These are phyloP conservation scores for Chaetomiaceae sp. DNA, from an alignment of 2,329 filamentous ascomycete genomes.

Conservation along the genomic window DNA sequence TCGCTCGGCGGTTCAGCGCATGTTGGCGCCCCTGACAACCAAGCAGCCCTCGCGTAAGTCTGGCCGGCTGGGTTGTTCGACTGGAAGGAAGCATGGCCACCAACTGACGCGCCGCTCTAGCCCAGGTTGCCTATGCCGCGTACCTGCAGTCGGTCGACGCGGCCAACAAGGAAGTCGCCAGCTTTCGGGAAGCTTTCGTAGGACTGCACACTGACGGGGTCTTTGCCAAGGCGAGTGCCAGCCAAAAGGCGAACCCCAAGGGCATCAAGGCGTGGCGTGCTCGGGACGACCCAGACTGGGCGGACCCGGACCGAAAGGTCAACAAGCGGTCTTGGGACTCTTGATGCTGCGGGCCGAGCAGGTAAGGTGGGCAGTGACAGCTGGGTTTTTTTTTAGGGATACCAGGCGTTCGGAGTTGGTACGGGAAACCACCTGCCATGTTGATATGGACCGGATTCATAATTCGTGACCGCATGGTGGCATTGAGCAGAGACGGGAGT, in stretches of 20 bases:
- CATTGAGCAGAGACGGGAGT: too few relatives aligned
- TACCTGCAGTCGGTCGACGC: slow-evolving; percentile 43
- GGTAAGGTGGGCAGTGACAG: neutral
- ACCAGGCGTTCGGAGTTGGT: slow-evolving; percentile 4
- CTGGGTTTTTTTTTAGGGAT: neutral
- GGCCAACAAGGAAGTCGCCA: slow-evolving; percentile 45
- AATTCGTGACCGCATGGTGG: too few relatives aligned
- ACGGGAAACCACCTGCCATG: neutral
- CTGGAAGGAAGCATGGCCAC: neutral
- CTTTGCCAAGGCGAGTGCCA: slow-evolving; percentile 47
- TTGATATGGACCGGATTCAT: too few relatives aligned
- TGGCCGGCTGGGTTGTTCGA: neutral
- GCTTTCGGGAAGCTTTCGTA: slow-evolving; percentile 43
- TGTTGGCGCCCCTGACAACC: slow-evolving; percentile 46
- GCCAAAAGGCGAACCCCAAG: slow-evolving; percentile 47
- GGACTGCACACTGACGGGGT: slow-evolving; percentile 43
- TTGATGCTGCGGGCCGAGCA: neutral
- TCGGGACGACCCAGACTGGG: slow-evolving; percentile 55
- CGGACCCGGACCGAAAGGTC: slow-evolving; percentile 20
- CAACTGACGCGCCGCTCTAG: slow-evolving; percentile 33
- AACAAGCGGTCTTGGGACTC: slow-evolving; percentile 9
- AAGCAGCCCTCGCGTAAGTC: slow-evolving; percentile 47
- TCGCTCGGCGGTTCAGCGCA: slow-evolving; percentile 43
- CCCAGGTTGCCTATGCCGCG: slow-evolving; percentile 41
- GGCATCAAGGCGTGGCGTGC: slow-evolving; percentile 55